Evolutionary conservation across 768 basidiomycete genomes (phyloP).

Genomic region (Pisolithus orientalis): DNA sequence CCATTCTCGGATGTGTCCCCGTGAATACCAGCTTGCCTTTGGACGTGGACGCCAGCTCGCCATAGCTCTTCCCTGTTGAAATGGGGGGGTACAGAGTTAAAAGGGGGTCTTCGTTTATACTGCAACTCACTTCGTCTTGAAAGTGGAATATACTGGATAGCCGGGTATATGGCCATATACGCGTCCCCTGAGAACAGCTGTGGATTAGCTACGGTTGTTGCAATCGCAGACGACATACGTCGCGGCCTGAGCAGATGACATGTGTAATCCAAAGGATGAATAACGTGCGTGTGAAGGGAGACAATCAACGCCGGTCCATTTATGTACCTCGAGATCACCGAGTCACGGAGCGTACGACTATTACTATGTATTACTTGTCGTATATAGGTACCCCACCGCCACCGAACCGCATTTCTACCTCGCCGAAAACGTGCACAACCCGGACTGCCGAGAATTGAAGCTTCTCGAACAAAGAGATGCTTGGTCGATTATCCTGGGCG

Average conservation of each 20-base stretch:
- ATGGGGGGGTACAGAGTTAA: neutral
- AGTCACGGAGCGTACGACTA: too few relatives aligned
- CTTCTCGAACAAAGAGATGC: slow-evolving; percentile 65
- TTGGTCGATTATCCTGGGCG: slow-evolving; percentile 59
- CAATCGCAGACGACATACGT: neutral
- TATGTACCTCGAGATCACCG: too few relatives aligned
- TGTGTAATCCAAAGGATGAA: too few relatives aligned
- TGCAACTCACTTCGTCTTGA: slow-evolving; percentile 12
- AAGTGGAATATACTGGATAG: slow-evolving; percentile 15
- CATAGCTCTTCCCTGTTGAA: slow-evolving; percentile 16
- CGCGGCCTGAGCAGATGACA: neutral
- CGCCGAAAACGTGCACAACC: slow-evolving; percentile 66
- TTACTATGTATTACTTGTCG: too few relatives aligned
- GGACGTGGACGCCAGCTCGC: slow-evolving; percentile 29
- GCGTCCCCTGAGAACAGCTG: slow-evolving; percentile 5
- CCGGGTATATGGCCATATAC: slow-evolving; percentile 27
- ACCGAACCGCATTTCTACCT: slow-evolving; percentile 68
- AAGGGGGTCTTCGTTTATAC: neutral
- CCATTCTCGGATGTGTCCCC: slow-evolving; percentile 20
- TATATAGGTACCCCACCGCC: neutral
- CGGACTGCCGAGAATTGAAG: slow-evolving; percentile 72
- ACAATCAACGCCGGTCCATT: too few relatives aligned
- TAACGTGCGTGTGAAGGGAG: too few relatives aligned
- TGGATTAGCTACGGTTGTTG: neutral
- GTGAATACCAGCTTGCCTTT: slow-evolving; percentile 33